These are phyloP conservation scores for Beauveria varroae DNA, from an alignment of 2,329 filamentous ascomycete genomes.

Conservation along the genomic window DNA sequence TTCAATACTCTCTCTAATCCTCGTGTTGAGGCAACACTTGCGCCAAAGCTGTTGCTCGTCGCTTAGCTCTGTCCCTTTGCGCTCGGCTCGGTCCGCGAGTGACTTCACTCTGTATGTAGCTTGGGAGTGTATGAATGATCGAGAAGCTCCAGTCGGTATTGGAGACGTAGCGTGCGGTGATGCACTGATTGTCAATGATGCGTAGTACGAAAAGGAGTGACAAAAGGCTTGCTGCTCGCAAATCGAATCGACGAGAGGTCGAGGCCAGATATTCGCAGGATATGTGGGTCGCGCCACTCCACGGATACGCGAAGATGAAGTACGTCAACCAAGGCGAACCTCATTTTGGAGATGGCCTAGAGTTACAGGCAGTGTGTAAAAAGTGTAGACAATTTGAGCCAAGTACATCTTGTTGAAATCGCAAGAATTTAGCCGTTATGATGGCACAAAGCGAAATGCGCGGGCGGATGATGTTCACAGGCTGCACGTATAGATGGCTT, in stretches of 20 bases:
- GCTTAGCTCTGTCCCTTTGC: background rate
- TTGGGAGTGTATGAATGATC: background rate
- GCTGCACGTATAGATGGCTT: no score
- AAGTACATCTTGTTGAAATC: no score
- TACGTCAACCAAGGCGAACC: no score
- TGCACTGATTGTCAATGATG: background rate
- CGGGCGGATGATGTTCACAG: no score
- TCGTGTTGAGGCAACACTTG: background rate
- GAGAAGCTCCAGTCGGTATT: background rate
- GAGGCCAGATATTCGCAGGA: conserved; percentile 9
- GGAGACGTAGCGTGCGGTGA: no score
- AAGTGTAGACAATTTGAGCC: no score
- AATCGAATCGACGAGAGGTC: background rate
- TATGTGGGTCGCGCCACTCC: conserved; percentile 4
- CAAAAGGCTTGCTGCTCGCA: background rate
- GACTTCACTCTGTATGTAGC: background rate
- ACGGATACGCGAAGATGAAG: background rate
- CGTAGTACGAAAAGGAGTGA: background rate
- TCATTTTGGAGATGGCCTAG: no score
- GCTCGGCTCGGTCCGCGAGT: background rate
- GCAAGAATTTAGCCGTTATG: no score
- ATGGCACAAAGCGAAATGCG: no score
- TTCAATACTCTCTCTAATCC: background rate
- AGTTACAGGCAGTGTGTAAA: no score
- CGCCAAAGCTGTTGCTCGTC: background rate